Base-by-base conservation (phyloP, 768 basidiomycete genomes). In the Calocybe gangraenosa region DNA sequence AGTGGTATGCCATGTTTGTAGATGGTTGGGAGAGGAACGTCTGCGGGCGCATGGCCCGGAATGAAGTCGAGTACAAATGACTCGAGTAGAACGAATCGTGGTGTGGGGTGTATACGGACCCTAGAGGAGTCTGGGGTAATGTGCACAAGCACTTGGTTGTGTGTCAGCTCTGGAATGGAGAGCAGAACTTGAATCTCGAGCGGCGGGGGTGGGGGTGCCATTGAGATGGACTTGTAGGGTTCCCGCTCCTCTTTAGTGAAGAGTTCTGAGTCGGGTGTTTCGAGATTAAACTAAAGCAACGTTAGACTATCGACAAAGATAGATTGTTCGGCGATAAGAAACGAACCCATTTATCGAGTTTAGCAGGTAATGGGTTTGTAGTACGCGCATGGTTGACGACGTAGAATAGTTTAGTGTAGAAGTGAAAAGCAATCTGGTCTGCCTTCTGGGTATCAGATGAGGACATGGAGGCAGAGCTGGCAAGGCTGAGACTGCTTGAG, bases 1-100 rank as follows among this genome's bases (percentile, higher is more conserved):
- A 90, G 74, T 23, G 85, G 76, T 56, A 92, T 91, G 28, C 84
- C 81, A 54, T 90, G 82, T 63, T 92, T 92, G 75, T 92, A 92
- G 43, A 89, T 82, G 10, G 83, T 85, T 0, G 88, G 75, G 28
- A 84, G 78, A 11, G 81, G 77, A 31, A 84, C 70, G 47, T 84
- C 82, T 39, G 63, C 40, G 20, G 50, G 38, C 46, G 65, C 31
- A 35, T 14, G 17, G 22, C 47, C 48, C 17, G 61, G 61, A 46
- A 52, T 50, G 54, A 83, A 81, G 32, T 58, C 63, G 47, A 90
- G 69, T 15, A 70, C 63, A 79, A 84, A 88, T 15, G 75, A 73
- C 69, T 91, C 88, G 53, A 91, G 78, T 3, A 91, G 70, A 46
- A 92, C 81, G 56, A 71, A 73, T 17, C 73, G 70, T 7, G 84